phyloP scores from a whole-genome alignment of 768 basidiomycete species.

The Lentinus brumalis region DNA sequence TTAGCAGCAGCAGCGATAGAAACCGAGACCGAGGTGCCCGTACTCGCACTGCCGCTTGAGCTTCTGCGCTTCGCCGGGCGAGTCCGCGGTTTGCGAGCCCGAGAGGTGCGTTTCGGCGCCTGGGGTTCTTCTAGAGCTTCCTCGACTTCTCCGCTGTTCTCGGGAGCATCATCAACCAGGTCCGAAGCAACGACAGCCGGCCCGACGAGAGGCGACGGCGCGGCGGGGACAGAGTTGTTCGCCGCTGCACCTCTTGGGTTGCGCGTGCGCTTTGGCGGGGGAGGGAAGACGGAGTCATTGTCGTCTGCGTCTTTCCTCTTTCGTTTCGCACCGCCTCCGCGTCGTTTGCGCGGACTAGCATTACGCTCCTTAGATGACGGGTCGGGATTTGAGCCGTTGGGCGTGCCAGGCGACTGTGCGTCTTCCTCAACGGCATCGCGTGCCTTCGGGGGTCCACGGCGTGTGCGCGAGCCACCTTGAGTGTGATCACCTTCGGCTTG shows the following conservation, averaged over 20 bases:
- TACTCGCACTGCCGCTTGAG: constrained; percentile 56
- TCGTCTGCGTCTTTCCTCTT: constrained; percentile 64
- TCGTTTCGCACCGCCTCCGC: constrained; percentile 50
- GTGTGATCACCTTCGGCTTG: constrained; percentile 42
- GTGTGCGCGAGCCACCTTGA: constrained; percentile 47
- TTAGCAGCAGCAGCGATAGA: constrained; percentile 34
- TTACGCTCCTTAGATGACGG: constrained; percentile 19
- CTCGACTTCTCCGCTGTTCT: constrained; percentile 27
- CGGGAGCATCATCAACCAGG: constrained; percentile 30
- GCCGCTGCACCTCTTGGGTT: constrained; percentile 46
- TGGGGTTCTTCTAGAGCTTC: constrained; percentile 43
- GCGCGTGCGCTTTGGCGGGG: constrained; percentile 60
- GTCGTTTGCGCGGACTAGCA: constrained; percentile 53
- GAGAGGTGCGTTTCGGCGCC: constrained; percentile 45
- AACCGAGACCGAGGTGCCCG: constrained; percentile 36
- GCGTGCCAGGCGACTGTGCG: constrained; percentile 30
- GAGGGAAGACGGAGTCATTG: constrained; percentile 65
- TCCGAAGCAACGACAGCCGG: constrained; percentile 43
- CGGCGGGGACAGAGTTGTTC: constrained; percentile 23
- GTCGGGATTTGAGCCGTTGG: constrained; percentile 32
- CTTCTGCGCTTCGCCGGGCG: constrained; percentile 38
- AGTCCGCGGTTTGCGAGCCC: constrained; percentile 43
- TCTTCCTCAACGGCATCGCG: constrained; percentile 37
- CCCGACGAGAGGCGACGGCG: constrained; percentile 29
- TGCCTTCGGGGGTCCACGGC: constrained; percentile 50